Evolutionary conservation across 805 yeast species (phyloP), one percentile per base, ranked within the genome.

Genomic region (Wickerhamiella kurtzmanii): DNA sequence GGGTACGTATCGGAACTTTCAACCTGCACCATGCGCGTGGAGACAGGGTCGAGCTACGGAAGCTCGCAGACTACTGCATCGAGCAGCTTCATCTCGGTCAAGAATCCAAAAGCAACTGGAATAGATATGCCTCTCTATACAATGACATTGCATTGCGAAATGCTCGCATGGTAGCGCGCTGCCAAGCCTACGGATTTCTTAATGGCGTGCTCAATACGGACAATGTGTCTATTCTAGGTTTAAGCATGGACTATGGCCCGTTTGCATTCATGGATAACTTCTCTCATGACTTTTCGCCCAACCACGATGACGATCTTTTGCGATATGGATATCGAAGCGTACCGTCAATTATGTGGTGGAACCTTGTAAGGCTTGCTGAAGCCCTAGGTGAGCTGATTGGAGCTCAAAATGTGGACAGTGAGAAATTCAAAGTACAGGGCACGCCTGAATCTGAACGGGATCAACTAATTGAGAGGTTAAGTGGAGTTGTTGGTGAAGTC

Each of bases 201-300:
- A 92, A 89, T 58, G 98, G 98, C 13, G 97, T 92, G 3, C 67
- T 92, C 47, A 89, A 89, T 61, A 88, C 97, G 0, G 98, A 89
- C 60, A 89, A 89, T 60, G 85, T 96, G 1, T 84, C 95, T 0
- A 71, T 89, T n/a, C 58, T 81, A 40, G 98, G 98, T 0, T 67
- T 87, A 9, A 76, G 95, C 0, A 75, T 92, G 63, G 98, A 89
- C 63, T 92, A 81, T 63, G 98, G 97, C 2, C 97, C 98, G 0
- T 92, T 84, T 65, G 83, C 94, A 17, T 82, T 87, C 50, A 74
- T 88, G 81, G 96, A 88, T 59, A 75, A 74, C 41, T 89, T 80
- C 60, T 79, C 85, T 57, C 88, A 94, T 15, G 63, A 72, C 43
- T 89, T 73, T 59, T 83, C 96, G 0, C 89, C 97, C 1, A 89